Base-by-base conservation (phyloP, 108 stramenopile genomes). In the Phaeodactylum tricornutum region DNA sequence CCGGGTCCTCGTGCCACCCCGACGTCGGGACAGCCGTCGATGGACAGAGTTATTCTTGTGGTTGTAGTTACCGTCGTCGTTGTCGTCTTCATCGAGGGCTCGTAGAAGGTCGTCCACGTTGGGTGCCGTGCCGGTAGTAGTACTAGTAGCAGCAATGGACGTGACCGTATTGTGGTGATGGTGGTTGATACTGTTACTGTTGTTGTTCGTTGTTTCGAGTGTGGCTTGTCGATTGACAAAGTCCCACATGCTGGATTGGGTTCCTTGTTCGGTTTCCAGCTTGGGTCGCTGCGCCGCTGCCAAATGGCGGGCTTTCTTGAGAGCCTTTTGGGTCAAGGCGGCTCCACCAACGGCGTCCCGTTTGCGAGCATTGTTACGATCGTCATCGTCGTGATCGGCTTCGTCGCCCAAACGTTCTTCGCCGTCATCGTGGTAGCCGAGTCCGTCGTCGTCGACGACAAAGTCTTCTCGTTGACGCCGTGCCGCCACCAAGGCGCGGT, bases 371-470 rank as follows among this genome's bases (percentile, higher is more conserved):
- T 57, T 60, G 22, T 58, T 66, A 43, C 55, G 67, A 38, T 24
- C 53, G 12, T 52, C 14, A 25, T 44, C 46, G 40, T 47, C 30
- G 25, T 63, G 54, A 3, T 39, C 67, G 15, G 75, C 75, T 50
- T 68, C 65, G 40, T 75, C 81, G n/a, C 71, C 71, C 46, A 85
- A 50, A 40, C 74, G 80, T 63, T 97, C 96, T 71, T 98, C 96
- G 17, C 96, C 96, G 60, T 99, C 92, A 57, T 99, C 98, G 58
- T 80, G 69, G 67, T 99, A 99, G 17, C 96, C 96, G 16, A 97
- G 54, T 30, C 96, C 96, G 39, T 97, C 97, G 61, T 99, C 98
- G 64, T 99, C 96, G 16, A 99, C 96, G 3, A 99, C 96, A 63
- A 99, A 99, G 55, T 97, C 96, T 68, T 94, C 95, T 29, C 81